A percentile compares a stretch with the other conserved stretches of the same genome.
phyloP scores from a whole-genome alignment of 2,329 filamentous ascomycete species.

The Phaeosphaeriaceae sp. region DNA sequence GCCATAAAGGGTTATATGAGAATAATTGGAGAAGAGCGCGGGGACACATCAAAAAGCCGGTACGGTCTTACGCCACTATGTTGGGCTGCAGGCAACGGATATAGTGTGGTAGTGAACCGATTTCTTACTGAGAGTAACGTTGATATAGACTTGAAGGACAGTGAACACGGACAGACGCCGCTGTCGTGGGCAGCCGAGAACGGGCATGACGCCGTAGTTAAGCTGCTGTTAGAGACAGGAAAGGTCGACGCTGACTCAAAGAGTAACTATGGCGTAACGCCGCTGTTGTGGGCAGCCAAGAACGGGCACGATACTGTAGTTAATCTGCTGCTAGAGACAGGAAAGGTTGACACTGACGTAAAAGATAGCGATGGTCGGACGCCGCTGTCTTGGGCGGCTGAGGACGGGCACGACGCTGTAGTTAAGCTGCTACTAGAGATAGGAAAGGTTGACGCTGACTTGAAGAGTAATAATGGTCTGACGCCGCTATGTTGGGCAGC shows the following conservation, averaged over 20 bases:
- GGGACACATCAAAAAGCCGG: not conserved
- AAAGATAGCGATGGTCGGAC: not conserved
- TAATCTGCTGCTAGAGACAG: not conserved
- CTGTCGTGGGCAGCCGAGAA: not conserved
- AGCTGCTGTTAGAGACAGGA: not conserved
- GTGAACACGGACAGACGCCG: not conserved
- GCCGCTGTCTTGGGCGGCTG: not conserved
- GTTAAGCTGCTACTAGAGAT: not conserved
- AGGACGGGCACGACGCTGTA: not conserved
- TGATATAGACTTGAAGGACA: conserved; percentile 9
- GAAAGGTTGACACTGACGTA: not conserved
- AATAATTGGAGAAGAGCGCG: conserved; percentile 2
- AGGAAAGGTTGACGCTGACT: not conserved
- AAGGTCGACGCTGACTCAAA: not conserved
- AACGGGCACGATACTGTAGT: not conserved
- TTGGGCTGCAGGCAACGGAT: conserved; percentile 10
- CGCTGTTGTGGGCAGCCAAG: not conserved
- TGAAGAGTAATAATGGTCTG: not conserved
- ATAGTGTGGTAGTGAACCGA: conserved; percentile 5
- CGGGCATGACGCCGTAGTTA: not conserved
- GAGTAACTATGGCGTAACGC: not conserved
- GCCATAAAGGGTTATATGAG: conserved; percentile 3
- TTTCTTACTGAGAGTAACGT: conserved; percentile 8
- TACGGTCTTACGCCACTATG: conserved; percentile 9
- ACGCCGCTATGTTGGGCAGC: no score